A percentile compares a stretch with the other conserved stretches of the same genome.
These are phyloP conservation scores for Coemansia sp. DNA, from an alignment of 192 early-diverging fungal species.

Conservation along the genomic window DNA sequence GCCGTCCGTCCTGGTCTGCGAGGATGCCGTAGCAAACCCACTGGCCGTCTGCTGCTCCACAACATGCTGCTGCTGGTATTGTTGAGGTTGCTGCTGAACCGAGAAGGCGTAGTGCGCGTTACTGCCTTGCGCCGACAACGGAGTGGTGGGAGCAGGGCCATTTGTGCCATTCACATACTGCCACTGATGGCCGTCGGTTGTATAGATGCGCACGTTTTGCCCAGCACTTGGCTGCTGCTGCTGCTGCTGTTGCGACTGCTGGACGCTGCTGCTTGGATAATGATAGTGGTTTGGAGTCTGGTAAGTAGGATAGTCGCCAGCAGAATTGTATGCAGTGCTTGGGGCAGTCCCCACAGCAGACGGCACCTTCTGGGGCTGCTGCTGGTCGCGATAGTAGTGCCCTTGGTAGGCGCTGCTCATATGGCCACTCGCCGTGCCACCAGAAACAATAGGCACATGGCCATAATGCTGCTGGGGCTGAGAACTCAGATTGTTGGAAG, in stretches of 20 bases:
- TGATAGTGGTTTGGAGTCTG: not conserved
- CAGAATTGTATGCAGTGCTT: not conserved
- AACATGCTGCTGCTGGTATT: conserved; percentile 9
- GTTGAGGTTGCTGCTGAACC: conserved; percentile 4
- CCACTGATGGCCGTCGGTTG: conserved; percentile 6
- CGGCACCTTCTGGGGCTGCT: conserved; percentile 16
- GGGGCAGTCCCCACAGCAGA: not conserved
- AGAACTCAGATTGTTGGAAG: conserved; percentile 3
- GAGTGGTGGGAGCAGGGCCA: conserved; percentile 1
- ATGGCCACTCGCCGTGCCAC: not conserved
- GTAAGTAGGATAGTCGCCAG: not conserved
- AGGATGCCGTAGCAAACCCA: conserved; percentile 6
- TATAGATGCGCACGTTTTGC: conserved; percentile 7
- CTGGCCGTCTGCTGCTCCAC: not conserved
- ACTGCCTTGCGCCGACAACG: conserved; percentile 7
- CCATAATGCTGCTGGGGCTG: conserved; percentile 11
- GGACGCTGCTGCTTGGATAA: not conserved
- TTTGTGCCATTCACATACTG: conserved; percentile 3
- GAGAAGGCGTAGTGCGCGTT: not conserved
- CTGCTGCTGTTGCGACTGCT: conserved; percentile 2
- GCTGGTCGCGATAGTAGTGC: conserved; percentile 37
- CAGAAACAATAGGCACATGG: conserved; percentile 2
- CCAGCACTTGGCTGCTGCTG: not conserved
- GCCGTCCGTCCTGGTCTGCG: conserved; percentile 20
- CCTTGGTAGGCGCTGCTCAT: not conserved